These are phyloP conservation scores for Rhodamnia rubescens DNA, from an alignment of 345 rosid species.

Conservation along the genomic window DNA sequence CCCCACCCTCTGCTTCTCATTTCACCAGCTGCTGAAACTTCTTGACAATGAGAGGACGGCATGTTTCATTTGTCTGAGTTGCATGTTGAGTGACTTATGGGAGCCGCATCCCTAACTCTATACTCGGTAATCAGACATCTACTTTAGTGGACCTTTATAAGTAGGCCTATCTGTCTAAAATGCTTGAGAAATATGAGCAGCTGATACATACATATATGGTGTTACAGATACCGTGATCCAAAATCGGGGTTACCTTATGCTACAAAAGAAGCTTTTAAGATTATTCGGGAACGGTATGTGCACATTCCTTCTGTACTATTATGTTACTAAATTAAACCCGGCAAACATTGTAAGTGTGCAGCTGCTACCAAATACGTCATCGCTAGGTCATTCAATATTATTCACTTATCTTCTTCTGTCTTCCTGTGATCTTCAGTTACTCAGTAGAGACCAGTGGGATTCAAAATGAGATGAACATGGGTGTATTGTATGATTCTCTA, in stretches of 20 bases:
- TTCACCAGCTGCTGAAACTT: not conserved
- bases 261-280: constrained; percentile 76
- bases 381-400: not conserved
- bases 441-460: constrained; percentile 27
- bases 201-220: constrained; percentile 5
- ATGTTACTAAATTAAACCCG: not conserved
- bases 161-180: not conserved
- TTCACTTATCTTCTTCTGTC: not conserved
- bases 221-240: constrained; percentile 79
- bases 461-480: constrained; percentile 70
- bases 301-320: not conserved
- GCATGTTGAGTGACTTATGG: not conserved
- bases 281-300: constrained; percentile 59
- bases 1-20: not conserved
- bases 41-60: not conserved
- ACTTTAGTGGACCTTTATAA: not conserved
- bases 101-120: not conserved
- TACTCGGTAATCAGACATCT: not conserved
- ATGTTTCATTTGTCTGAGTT: not conserved
- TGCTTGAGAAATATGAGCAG: not conserved
- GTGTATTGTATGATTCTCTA: constrained; percentile 50
- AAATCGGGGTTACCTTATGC: constrained; percentile 87
- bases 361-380: not conserved
- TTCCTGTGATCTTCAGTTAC: constrained; percentile 29
- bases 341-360: not conserved